phyloP scores from a whole-genome alignment of 345 rosid genomes.

The Syzygium aromaticum region DNA sequence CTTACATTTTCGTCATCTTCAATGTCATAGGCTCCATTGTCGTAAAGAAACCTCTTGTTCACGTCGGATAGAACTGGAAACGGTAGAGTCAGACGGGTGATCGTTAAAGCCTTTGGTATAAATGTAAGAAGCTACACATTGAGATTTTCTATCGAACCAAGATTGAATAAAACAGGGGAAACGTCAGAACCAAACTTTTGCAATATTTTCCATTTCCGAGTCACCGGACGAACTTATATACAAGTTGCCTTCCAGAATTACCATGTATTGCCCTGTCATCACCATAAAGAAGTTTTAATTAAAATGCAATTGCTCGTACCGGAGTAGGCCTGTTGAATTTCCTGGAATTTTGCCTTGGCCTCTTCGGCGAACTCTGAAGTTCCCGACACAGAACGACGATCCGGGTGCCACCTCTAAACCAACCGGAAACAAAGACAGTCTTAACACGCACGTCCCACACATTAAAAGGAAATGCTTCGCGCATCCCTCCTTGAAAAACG shows the following conservation, averaged over 20 bases:
- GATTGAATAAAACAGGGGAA: not conserved
- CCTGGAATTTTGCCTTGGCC: slow-evolving; percentile 77
- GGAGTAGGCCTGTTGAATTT: slow-evolving; percentile 82
- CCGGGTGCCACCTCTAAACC: slow-evolving; percentile 87
- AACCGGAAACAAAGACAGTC: not conserved
- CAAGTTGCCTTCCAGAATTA: not conserved
- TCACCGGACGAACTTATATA: not conserved
- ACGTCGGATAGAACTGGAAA: slow-evolving; percentile 61
- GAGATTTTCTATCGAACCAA: not conserved
- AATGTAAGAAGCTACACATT: not conserved
- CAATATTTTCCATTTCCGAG: not conserved
- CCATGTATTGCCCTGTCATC: not conserved
- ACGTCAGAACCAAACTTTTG: not conserved
- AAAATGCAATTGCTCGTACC: slow-evolving; percentile 18
- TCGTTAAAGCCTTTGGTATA: not conserved
- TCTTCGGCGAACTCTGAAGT: slow-evolving; percentile 57
- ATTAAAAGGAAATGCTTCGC: not conserved
- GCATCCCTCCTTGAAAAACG: not conserved
- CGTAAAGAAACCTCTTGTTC: slow-evolving; percentile 75
- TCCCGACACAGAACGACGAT: slow-evolving; percentile 77
- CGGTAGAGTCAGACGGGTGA: not conserved
- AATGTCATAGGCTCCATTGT: slow-evolving; percentile 58
- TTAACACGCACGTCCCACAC: not conserved
- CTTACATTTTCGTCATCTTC: slow-evolving; percentile 63
- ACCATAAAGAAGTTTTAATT: not conserved